A percentile compares a stretch with the other conserved stretches of the same genome.
Conservation (phyloP, 2,329 filamentous ascomycete species). For the Aspergillus pseudoglaucus region DNA sequence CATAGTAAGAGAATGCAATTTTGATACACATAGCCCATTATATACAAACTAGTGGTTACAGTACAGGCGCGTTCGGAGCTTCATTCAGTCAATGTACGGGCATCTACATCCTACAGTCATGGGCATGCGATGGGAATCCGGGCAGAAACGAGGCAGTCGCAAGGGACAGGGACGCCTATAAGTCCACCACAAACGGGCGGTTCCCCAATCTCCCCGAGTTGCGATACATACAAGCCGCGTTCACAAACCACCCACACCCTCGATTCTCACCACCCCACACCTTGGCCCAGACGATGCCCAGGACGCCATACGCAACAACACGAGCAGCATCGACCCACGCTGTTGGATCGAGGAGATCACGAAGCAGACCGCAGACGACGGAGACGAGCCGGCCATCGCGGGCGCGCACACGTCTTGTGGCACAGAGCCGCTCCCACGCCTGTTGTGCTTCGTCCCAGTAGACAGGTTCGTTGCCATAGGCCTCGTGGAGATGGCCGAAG, state of each 20-base stretch:
- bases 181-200: conserved; percentile 31
- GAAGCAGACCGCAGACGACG: conserved; percentile 20
- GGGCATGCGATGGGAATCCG: too few species aligned
- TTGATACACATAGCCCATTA: too few species aligned
- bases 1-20: too few species aligned
- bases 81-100: too few species aligned
- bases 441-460: conserved; percentile 70
- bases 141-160: neutral
- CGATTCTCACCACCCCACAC: conserved; percentile 51
- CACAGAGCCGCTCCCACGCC: conserved; percentile 62
- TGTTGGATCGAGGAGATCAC: conserved; percentile 30
- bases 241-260: conserved; percentile 49
- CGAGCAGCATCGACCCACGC: conserved; percentile 45
- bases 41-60: too few species aligned
- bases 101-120: too few species aligned
- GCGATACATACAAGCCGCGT: conserved; percentile 48
- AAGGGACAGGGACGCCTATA: neutral
- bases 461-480: conserved; percentile 61
- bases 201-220: conserved; percentile 31
- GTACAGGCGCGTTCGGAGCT: too few species aligned
- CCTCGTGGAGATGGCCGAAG: conserved; percentile 79
- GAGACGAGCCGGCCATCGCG: conserved; percentile 16
- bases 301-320: conserved; percentile 48
- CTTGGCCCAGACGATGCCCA: conserved; percentile 54
- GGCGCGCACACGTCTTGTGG: conserved; percentile 25